Base-by-base conservation (phyloP, 2,329 filamentous ascomycete species). In the Colletotrichum lupini region DNA sequence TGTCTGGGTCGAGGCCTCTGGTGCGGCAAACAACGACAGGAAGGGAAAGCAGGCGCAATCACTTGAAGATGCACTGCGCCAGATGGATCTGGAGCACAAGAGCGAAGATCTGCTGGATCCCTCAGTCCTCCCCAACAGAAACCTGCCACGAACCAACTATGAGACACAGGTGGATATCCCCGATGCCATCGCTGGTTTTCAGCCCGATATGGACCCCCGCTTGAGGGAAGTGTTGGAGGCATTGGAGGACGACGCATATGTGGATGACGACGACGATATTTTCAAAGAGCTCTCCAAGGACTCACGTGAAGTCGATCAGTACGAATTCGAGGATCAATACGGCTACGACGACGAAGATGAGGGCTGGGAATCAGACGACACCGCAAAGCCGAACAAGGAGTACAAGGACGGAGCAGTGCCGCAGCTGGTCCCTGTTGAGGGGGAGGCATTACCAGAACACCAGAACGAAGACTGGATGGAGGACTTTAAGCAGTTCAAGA, bases 191-290 rank as follows among this genome's bases (percentile, higher is more conserved):
- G 93, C 94, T 3, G 97, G 97, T 0, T 98, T 99, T 82, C 93
- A 99, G 83, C 97, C 97, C 7, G 95, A 98, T 80, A 98, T 99
- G 97, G 97, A 99, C 79, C 95, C 95, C 2, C 89, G 96, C 52
- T 82, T 99, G 77, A 90, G 97, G 58, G 97, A 99, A 82, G 95
- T 95, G 5, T 85, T 99, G 28, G 95, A 98, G 83, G 97, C 97
- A 12, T 85, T 99, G 35, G 97, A 99, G 61, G 97, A 99, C 79
- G 97, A 99, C 28, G 96, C 93, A 2, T 99, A 95, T 80, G 95
- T 99, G 2, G 96, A 94, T 61, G 89, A 94, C 7, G 90, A 96
- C 46, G 94, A 97, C n/a, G 94, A 97, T 68, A 84, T 98, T 64
- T 98, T 99, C 82, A 90, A 90, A 57, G 84, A 92, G 76, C 84